These are phyloP conservation scores for Globisporangium rhizosaccharum DNA, from an alignment of 352 stramenopile genomes.

Conservation along the genomic window DNA sequence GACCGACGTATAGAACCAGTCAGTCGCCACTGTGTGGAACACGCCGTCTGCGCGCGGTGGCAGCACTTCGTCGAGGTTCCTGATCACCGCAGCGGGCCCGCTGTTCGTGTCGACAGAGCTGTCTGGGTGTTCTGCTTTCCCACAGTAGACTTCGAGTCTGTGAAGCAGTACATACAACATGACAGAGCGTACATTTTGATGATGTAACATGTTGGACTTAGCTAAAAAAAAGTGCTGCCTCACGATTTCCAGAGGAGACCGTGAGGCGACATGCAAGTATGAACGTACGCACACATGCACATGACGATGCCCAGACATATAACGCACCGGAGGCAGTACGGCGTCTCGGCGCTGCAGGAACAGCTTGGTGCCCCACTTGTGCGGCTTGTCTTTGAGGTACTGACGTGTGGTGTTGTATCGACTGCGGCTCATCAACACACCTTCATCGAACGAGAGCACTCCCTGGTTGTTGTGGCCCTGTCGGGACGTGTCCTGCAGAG, in stretches of 20 bases:
- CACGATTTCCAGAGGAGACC: neutral
- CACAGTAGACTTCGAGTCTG: too few relatives aligned
- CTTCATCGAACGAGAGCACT: slow-evolving; percentile 9
- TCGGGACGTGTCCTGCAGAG: slow-evolving; percentile 7
- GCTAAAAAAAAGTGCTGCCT: neutral
- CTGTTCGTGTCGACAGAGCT: neutral
- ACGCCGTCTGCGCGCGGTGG: neutral
- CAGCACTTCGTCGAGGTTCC: neutral
- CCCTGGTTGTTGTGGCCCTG: neutral
- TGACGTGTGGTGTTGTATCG: neutral
- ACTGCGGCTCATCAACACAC: neutral
- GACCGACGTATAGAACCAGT: neutral
- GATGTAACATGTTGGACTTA: neutral
- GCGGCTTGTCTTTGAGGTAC: too few relatives aligned
- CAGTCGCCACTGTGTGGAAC: neutral
- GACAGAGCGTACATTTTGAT: too few relatives aligned
- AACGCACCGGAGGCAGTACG: neutral
- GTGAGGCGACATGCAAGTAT: neutral
- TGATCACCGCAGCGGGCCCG: neutral
- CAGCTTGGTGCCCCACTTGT: neutral
- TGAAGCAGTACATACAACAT: too few relatives aligned
- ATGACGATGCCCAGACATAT: neutral
- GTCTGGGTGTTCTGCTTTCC: too few relatives aligned
- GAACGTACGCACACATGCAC: neutral
- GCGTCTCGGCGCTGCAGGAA: neutral